phyloP scores from a whole-genome alignment of 2,329 filamentous ascomycete genomes.

The Phyllosticta capitalensis region DNA sequence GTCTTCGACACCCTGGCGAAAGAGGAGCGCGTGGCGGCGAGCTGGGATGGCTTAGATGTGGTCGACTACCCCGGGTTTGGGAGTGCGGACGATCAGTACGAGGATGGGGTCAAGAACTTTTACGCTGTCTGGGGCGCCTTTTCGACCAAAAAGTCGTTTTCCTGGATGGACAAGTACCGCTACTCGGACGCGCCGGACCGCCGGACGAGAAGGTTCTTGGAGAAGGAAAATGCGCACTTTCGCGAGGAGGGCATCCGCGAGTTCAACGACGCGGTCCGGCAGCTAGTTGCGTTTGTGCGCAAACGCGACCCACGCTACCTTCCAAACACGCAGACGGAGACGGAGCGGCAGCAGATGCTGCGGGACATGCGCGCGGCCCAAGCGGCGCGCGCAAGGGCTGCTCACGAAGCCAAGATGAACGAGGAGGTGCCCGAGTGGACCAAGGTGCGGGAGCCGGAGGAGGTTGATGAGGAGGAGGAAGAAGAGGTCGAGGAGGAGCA shows the following conservation, averaged over 20 bases:
- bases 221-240: conserved; percentile 84
- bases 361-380: conserved; percentile 75
- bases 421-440: conserved; percentile 68
- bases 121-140: conserved; percentile 76
- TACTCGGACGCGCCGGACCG: conserved; percentile 82
- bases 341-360: conserved; percentile 67
- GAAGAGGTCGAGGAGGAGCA: conserved; percentile 41
- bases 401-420: conserved; percentile 64
- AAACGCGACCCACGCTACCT: conserved; percentile 85
- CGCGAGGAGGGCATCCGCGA: conserved; percentile 75
- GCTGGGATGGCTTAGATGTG: conserved; percentile 53
- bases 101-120: conserved; percentile 68
- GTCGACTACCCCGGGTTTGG: conserved; percentile 77
- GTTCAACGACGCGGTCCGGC: conserved; percentile 86
- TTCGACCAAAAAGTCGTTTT: conserved; percentile 72
- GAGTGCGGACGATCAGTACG: conserved; percentile 61
- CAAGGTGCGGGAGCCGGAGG: conserved; percentile 45
- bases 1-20: conserved; percentile 70
- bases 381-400: conserved; percentile 71
- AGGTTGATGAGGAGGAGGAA: conserved; percentile 43
- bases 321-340: conserved; percentile 65
- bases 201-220: conserved; percentile 71
- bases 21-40: conserved; percentile 69
- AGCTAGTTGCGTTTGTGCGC: conserved; percentile 76
- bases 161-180: conserved; percentile 81